Evolutionary conservation across 805 yeast species (phyloP).

Genomic region (Saturnispora halmiae): DNA sequence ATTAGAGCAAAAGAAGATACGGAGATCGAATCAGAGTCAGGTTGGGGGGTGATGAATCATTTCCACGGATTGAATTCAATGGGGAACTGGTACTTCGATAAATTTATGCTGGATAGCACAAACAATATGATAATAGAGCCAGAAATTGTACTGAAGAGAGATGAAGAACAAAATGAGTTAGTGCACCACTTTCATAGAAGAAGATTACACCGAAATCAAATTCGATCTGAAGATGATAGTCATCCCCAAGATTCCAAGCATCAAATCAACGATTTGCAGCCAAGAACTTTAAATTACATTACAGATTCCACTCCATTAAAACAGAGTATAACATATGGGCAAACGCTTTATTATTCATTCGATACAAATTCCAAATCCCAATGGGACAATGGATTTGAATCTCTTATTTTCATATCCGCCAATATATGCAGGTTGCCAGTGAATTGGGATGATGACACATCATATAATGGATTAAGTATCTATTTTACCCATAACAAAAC

Average conservation of each 20-base stretch:
- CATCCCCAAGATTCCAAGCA: no score
- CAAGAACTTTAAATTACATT: not conserved
- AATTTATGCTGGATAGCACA: no score
- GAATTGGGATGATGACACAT: constrained; percentile 10
- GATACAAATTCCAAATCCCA: constrained; percentile 1
- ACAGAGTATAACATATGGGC: constrained; percentile 9
- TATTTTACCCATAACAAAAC: constrained; percentile 24
- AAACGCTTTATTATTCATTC: constrained; percentile 7
- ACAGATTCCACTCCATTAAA: not conserved
- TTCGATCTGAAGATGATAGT: not conserved
- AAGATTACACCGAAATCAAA: not conserved
- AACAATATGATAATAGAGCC: not conserved
- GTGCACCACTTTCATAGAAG: not conserved
- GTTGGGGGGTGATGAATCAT: constrained; percentile 2
- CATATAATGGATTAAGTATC: constrained; percentile 20
- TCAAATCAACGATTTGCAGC: no score
- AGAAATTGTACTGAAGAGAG: not conserved
- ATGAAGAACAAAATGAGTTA: not conserved
- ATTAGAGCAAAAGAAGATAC: no score
- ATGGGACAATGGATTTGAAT: constrained; percentile 31
- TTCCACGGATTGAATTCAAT: not conserved
- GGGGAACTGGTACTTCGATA: not conserved
- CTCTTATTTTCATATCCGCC: constrained; percentile 42
- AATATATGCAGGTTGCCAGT: constrained; percentile 36
- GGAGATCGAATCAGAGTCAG: no score